A percentile compares a stretch with the other conserved stretches of the same genome.
These are phyloP conservation scores for Sporothrix variecibatus DNA, from an alignment of 2,329 filamentous ascomycete species.

Conservation along the genomic window DNA sequence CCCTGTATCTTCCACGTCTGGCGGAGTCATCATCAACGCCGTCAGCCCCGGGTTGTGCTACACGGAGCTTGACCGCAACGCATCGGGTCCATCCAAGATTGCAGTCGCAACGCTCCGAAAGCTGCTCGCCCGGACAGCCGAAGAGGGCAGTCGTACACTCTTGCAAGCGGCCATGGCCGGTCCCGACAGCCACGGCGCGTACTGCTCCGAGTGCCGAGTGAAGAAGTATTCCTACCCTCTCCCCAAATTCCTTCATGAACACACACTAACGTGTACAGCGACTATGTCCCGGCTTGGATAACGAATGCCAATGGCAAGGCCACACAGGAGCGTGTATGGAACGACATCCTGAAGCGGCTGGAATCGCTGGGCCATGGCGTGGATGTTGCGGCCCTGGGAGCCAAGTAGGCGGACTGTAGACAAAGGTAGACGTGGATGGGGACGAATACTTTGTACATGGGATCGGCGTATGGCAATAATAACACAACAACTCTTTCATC, in stretches of 20 bases:
- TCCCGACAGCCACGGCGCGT: slow-evolving; percentile 39
- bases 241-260: not conserved
- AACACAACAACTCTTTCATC: not conserved
- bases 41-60: slow-evolving; percentile 47
- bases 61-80: slow-evolving; percentile 34
- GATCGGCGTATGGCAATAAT: not conserved
- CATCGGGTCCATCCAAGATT: not conserved
- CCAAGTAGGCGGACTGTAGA: not conserved
- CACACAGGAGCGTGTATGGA: slow-evolving; percentile 16
- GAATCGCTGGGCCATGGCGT: not conserved
- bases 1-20: not conserved
- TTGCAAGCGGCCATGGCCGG: slow-evolving; percentile 37
- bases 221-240: not conserved
- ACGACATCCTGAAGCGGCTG: slow-evolving; percentile 4
- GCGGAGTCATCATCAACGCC: slow-evolving; percentile 42
- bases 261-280: not conserved
- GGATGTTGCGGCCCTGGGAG: slow-evolving; percentile 3
- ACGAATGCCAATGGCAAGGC: not conserved
- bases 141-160: slow-evolving; percentile 45
- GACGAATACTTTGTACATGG: not conserved
- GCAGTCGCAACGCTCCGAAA: slow-evolving; percentile 17
- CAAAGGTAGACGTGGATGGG: not conserved
- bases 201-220: slow-evolving; percentile 26
- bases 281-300: not conserved
- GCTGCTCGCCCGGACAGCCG: slow-evolving; percentile 46